Evolutionary conservation across 352 stramenopile genomes (phyloP).

Genomic region (Pythium insidiosum): DNA sequence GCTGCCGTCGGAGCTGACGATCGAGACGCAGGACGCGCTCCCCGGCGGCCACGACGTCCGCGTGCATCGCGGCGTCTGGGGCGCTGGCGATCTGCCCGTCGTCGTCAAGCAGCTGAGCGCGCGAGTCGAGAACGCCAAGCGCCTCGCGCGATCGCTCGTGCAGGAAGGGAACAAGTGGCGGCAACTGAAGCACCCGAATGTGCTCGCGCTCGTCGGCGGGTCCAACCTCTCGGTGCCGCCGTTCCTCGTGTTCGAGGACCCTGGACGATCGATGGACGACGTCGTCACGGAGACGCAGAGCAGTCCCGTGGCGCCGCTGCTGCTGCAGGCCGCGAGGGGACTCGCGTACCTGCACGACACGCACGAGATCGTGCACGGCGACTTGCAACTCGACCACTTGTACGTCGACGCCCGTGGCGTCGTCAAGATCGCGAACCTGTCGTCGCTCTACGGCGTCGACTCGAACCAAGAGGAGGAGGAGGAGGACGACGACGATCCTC

Average conservation of each 20-base stretch:
- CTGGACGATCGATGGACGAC: slow-evolving; percentile 35
- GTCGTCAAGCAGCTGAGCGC: slow-evolving; percentile 31
- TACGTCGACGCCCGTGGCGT: slow-evolving; percentile 47
- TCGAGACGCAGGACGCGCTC: slow-evolving; percentile 5
- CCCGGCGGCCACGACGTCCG: slow-evolving; percentile 3
- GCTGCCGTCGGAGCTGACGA: slow-evolving; percentile 28
- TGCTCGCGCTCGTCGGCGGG: slow-evolving; percentile 47
- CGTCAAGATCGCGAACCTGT: slow-evolving; percentile 41
- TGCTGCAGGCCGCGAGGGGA: slow-evolving; percentile 37
- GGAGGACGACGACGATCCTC: no score
- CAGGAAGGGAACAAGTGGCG: slow-evolving; percentile 31
- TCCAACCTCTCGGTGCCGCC: slow-evolving; percentile 33
- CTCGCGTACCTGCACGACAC: slow-evolving; percentile 49
- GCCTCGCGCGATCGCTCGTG: slow-evolving; percentile 16
- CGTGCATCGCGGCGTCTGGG: slow-evolving; percentile 15
- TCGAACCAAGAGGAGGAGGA: background rate
- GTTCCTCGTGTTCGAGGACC: slow-evolving; percentile 48
- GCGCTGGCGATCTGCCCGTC: slow-evolving; percentile 11
- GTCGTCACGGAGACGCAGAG: slow-evolving; percentile 39
- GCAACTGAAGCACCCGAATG: slow-evolving; percentile 33
- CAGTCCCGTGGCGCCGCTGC: slow-evolving; percentile 23
- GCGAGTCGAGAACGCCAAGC: slow-evolving; percentile 9
- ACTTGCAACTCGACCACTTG: slow-evolving; percentile 36
- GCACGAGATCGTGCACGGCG: slow-evolving; percentile 28
- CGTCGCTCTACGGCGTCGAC: slow-evolving; percentile 20